Percentiles rank a stretch among this genome's conserved stretches.
These are phyloP conservation scores for Davidsoniella virescens DNA, from an alignment of 2,329 filamentous ascomycete species.

Conservation along the genomic window DNA sequence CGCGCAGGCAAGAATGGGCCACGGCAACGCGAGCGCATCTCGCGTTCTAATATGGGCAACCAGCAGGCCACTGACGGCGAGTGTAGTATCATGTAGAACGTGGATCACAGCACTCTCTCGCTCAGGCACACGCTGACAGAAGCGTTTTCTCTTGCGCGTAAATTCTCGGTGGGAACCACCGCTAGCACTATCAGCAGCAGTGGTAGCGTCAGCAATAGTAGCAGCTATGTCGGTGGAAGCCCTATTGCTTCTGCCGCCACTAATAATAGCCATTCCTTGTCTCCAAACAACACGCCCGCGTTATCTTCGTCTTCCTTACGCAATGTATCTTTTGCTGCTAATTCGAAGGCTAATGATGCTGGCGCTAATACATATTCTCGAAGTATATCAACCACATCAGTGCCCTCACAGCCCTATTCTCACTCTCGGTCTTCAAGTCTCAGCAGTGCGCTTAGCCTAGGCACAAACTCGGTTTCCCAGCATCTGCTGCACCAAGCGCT, in stretches of 20 bases:
- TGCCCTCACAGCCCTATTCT: too few species aligned
- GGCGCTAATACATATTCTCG: too few species aligned
- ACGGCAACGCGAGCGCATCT: constrained; percentile 63
- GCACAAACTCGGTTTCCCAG: too few species aligned
- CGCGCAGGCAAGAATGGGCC: constrained; percentile 55
- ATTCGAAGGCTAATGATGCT: too few species aligned
- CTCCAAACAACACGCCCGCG: neutral
- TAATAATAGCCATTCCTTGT: neutral
- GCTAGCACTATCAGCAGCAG: neutral
- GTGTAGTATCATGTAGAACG: constrained; percentile 13
- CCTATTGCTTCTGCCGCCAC: neutral
- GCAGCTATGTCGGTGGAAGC: neutral
- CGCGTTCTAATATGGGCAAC: constrained; percentile 63
- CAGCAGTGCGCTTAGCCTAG: too few species aligned
- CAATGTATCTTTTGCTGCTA: neutral
- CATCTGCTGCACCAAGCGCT: too few species aligned
- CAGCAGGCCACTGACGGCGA: constrained; percentile 25
- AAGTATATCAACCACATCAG: too few species aligned
- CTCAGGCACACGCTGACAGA: constrained; percentile 1
- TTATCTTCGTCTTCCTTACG: constrained; percentile 1
- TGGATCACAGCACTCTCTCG: constrained; percentile 9
- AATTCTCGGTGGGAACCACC: neutral
- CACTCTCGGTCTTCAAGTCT: too few species aligned
- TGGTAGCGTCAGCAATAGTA: neutral
- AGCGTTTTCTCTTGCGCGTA: neutral